Percentiles rank a stretch among this genome's conserved stretches.
These are phyloP conservation scores for Pseudogymnoascus sp. DNA, from an alignment of 2,329 filamentous ascomycete genomes.

Conservation along the genomic window DNA sequence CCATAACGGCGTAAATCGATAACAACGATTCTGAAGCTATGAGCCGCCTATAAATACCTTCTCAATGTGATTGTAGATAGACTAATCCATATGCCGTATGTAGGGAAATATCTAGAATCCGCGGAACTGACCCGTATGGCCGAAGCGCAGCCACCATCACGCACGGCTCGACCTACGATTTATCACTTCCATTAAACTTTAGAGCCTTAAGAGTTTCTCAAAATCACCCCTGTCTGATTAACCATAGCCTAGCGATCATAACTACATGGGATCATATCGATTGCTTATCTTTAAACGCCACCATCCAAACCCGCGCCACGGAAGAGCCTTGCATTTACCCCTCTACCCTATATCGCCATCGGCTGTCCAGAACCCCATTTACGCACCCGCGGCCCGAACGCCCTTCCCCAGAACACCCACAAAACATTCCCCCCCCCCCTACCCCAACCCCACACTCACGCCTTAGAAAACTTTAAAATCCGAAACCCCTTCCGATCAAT, in stretches of 20 bases:
- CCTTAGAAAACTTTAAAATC: constrained; percentile 7
- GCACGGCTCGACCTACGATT: background rate
- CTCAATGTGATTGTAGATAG: background rate
- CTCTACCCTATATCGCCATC: too few species aligned
- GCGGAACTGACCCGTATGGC: background rate
- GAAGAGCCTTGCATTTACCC: background rate
- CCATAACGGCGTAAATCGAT: too few species aligned
- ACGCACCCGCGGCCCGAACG: background rate
- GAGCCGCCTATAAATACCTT: background rate
- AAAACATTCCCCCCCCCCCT: background rate
- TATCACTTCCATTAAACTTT: background rate
- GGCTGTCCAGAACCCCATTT: too few species aligned
- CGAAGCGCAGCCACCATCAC: background rate
- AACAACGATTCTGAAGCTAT: background rate
- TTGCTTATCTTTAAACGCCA: background rate
- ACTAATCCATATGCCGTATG: background rate
- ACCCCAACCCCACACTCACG: background rate
- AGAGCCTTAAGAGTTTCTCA: background rate
- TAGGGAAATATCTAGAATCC: background rate
- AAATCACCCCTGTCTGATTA: background rate
- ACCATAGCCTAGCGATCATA: background rate
- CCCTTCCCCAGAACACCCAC: background rate
- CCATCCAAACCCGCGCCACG: background rate
- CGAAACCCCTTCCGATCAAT: constrained; percentile 13
- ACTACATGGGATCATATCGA: background rate